Conservation (phyloP, 306 rosid genomes). For the cucumber (Cucumis sativus) region Cucumber_9930_V3 NC_026659.2:30453001-30453500, state of each 20-base stretch:
- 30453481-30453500: conserved; percentile 1
- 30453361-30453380: conserved; percentile 78
- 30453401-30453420: conserved; percentile 71
- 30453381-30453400: conserved; percentile 61
- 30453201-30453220: background rate
- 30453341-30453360: conserved; percentile 74
- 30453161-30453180: background rate
- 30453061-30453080: background rate
- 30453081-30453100: background rate
- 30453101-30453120: background rate
- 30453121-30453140: background rate
- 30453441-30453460: conserved; percentile 66
- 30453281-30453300: conserved; percentile 42
- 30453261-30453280: too few species aligned
- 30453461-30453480: conserved; percentile 12
- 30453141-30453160: background rate
- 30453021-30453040: background rate
- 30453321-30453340: conserved; percentile 71
- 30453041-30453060: background rate
- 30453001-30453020: background rate
- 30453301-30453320: conserved; percentile 76
- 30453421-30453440: conserved; percentile 78
- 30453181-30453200: background rate
- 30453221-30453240: background rate
- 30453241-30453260: background rate